Conservation (phyloP, 202 grass and related monocot species). For the Panicum virgatum region DNA sequence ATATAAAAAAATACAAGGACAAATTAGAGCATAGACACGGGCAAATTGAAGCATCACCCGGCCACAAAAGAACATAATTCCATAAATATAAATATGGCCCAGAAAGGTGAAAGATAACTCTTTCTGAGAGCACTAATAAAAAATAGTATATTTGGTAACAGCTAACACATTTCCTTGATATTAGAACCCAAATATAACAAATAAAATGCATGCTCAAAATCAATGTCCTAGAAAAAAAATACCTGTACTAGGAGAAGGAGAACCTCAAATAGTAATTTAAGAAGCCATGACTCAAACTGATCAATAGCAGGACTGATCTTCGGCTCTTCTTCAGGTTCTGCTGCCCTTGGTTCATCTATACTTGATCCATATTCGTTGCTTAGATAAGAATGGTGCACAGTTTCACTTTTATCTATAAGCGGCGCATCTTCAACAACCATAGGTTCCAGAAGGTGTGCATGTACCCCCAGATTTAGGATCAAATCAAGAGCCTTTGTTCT, state of each 20-base stretch:
- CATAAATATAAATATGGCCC: background rate
- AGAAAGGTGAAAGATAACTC: background rate
- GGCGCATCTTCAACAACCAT: slow-evolving; percentile 76
- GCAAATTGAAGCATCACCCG: background rate
- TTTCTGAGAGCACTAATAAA: background rate
- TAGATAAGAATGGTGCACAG: slow-evolving; percentile 56
- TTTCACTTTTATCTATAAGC: slow-evolving; percentile 56
- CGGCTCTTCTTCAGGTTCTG: slow-evolving; percentile 47
- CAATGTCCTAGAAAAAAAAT: slow-evolving; percentile 18
- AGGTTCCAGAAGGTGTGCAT: slow-evolving; percentile 93
- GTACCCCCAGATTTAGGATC: slow-evolving; percentile 91
- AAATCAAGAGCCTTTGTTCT: slow-evolving; percentile 98
- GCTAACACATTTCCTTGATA: background rate
- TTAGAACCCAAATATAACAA: slow-evolving; percentile 28
- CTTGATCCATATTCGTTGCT: slow-evolving; percentile 56
- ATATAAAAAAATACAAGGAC: background rate
- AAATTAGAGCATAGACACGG: background rate
- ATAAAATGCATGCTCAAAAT: slow-evolving; percentile 28
- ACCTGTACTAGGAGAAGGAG: slow-evolving; percentile 96
- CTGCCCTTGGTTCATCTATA: slow-evolving; percentile 48
- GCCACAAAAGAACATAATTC: background rate
- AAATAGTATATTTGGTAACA: slow-evolving; percentile 26
- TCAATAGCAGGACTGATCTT: slow-evolving; percentile 73
- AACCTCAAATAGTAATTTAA: slow-evolving; percentile 90
- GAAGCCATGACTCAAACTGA: slow-evolving; percentile 95